Percentiles rank a stretch among this genome's conserved stretches.
Conservation (phyloP, 176 grass and related monocot genomes). For the Musa schizocarpa region DNA sequence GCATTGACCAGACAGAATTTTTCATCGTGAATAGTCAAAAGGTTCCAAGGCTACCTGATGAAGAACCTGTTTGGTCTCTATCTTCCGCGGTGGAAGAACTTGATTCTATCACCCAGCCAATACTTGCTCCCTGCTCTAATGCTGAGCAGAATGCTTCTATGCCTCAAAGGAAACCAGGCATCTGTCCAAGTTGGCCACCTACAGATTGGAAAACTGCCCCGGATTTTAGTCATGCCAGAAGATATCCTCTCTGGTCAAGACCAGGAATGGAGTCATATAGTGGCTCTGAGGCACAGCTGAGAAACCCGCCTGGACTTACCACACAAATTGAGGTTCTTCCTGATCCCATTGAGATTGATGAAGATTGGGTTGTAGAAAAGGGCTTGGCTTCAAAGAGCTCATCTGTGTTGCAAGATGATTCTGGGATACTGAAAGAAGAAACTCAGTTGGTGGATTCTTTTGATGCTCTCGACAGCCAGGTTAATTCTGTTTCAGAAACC, state of each 20-base stretch:
- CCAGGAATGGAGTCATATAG: slow-evolving; percentile 25
- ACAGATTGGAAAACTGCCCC: slow-evolving; percentile 64
- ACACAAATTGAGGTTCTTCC: slow-evolving; percentile 27
- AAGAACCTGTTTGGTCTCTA: slow-evolving; percentile 67
- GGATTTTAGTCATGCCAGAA: slow-evolving; percentile 32
- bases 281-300: slow-evolving; percentile 6
- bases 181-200: slow-evolving; percentile 50
- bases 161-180: slow-evolving; percentile 30
- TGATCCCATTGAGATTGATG: slow-evolving; percentile 45
- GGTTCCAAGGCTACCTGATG: slow-evolving; percentile 50
- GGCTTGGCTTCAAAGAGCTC: slow-evolving; percentile 7
- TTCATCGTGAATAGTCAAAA: slow-evolving; percentile 81
- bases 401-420: slow-evolving; percentile 24
- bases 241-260: neutral
- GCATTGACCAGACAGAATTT: slow-evolving; percentile 48
- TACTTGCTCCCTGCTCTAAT: slow-evolving; percentile 7
- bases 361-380: slow-evolving; percentile 60
- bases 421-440: slow-evolving; percentile 10
- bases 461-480: slow-evolving; percentile 22
- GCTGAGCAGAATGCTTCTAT: slow-evolving; percentile 23
- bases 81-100: slow-evolving; percentile 28
- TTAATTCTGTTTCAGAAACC: slow-evolving; percentile 24
- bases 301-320: slow-evolving; percentile 10
- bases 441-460: slow-evolving; percentile 31
- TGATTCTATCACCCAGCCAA: slow-evolving; percentile 21